Evolutionary conservation across 208 protist species (phyloP), one percentile per base, ranked within the genome.

Genomic region (Leptomonas seymouri): DNA sequence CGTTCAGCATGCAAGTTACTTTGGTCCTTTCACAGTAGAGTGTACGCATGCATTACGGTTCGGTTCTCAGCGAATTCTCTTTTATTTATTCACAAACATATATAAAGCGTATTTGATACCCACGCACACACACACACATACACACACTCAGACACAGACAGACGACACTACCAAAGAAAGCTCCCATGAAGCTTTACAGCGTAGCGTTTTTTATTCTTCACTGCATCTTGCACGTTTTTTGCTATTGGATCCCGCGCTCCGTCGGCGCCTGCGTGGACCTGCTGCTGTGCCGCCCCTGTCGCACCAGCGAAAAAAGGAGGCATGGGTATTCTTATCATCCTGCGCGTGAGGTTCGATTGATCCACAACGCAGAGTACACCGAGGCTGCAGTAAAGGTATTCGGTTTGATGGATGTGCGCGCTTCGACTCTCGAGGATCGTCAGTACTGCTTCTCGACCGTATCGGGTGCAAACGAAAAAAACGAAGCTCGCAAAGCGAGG

Each of bases 131-230:
- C 48, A 28, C 2, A 21, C 7, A 46, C 31, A 31, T 39, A 48
- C 2, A 39, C 28, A 34, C 34, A 45, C n/a, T 48, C 44, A 4
- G 44, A 44, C 39, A 44, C 14, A 16, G 14, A 44, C 39, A 44
- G 14, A 44, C 7, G 39, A 44, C 39, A 14, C 7, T 44, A 44
- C 14, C 53, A 12, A 6, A 58, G n/a, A n/a, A 3, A 39, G 34
- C 34, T 39, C 34, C 44, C 23, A 67, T 69, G 63, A 69, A 31
- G 44, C 21, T 55, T 20, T 67, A 56, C 30, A 64, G 73, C 28
- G 49, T 71, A 0, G 44, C 74, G 12, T 86, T 71, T 53, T 82
- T 82, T 64, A 27, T 85, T 49, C 57, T 77, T 36, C 80, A 86
- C 69, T 74, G 67, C 59, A 21, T 81, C 31, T 21, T 82, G 30